Evolutionary conservation across 2,329 filamentous ascomycete genomes (phyloP), one percentile per base, ranked within the genome.

Genomic region (Periglandula ipomoeae): DNA sequence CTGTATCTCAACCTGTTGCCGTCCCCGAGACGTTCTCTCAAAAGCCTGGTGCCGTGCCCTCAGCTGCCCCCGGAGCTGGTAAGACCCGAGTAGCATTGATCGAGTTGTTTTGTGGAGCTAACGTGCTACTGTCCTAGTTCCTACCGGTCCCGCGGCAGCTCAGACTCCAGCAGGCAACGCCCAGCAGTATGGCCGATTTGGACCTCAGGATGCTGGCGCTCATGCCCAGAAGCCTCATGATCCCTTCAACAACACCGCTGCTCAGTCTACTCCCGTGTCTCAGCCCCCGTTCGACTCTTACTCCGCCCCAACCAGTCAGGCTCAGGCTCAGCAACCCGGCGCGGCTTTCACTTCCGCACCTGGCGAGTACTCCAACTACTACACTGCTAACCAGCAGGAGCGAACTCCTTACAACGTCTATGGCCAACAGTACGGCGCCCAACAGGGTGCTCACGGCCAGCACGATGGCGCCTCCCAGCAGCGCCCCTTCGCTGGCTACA

Each of bases 371-470:
- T 85, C 86, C 19, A 84, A 85, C 5, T 95, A 94, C 71, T 94
- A 95, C 66, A 87, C 85, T 3, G 79, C 84, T 32, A 88, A 89
- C 55, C 81, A 74, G 56, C 82, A 81, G 57, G 74, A 81, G 56
- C 84, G 87, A 55, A 83, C 83, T 61, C 77, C 82, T 1, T 95
- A 93, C 71, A 85, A 89, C 65, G 89, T 93, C 64, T 89, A 94
- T 62, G 76, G 74, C 48, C 74, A 81, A 55, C 74, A 78, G 44
- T 79, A 78, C 61, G 70, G 70, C 45, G 75, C 78, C 56, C 76
- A 79, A 56, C 71, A 77, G 56, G 72, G 69, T 51, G 70, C 67
- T 3, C 82, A 84, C 61, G 79, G 73, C 55, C 85, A 88, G 59
- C 87, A 90, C 65, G 89, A 95, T 56, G 82, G 77, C 51, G 76